Evolutionary conservation across 208 protist species (phyloP).

Genomic region (Polymyxa betae): DNA sequence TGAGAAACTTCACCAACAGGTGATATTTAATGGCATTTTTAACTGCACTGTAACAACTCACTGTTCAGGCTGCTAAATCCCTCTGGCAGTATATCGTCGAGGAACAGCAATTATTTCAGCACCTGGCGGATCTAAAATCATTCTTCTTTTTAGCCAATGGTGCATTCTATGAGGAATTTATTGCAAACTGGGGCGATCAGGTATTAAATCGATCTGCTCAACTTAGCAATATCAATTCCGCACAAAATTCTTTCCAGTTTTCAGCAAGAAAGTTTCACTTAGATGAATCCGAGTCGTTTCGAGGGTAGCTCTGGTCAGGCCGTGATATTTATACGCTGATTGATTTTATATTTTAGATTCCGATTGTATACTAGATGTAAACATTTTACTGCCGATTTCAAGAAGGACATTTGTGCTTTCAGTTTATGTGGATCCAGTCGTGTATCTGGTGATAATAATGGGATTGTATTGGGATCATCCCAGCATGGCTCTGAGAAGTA

Average conservation of each 20-base stretch:
- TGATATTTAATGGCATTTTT: neutral
- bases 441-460: no score
- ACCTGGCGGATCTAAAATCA: slow-evolving; percentile 16
- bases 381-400: neutral
- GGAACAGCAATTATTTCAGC: neutral
- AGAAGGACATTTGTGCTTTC: neutral
- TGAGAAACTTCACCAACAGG: neutral
- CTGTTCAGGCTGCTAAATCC: neutral
- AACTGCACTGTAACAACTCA: neutral
- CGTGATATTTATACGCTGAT: neutral
- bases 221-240: neutral
- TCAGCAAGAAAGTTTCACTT: slow-evolving; percentile 15
- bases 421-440: no score
- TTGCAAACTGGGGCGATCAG: neutral
- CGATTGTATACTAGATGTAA: neutral
- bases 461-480: no score
- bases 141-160: slow-evolving; percentile 49
- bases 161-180: slow-evolving; percentile 25
- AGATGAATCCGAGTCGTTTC: neutral
- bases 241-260: neutral
- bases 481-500: no score
- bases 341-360: neutral
- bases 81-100: slow-evolving; percentile 20
- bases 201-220: neutral
- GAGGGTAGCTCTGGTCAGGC: neutral